Evolutionary conservation across 1,284 basidiomycete species (phyloP), one percentile per base, ranked within the genome.

Genomic region (Sanghuangporus weigelae): DNA sequence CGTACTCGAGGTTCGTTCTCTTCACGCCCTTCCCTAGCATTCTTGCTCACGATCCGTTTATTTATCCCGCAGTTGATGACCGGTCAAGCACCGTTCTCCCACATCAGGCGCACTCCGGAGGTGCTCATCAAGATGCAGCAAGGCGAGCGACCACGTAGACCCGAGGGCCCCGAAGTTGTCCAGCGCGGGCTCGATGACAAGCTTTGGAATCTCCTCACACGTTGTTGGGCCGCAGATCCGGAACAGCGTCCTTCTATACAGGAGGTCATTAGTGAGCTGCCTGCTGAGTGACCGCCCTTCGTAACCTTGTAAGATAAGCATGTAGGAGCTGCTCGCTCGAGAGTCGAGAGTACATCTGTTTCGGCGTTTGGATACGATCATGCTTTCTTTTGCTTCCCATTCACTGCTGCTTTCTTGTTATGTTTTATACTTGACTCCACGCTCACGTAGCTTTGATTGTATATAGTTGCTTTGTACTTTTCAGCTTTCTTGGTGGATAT

Each of bases 41-140:
- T 26, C 26, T 54, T 6, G 26, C 50, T 39, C 50, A 16, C 31
- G 12, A 21, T 40, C 23, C 63, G 19, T 65, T 57, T 36, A 35
- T 4, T 50, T 38, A 35, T 21, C 3, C 26, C 26, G 2, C 31
- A 84, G 83, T 67, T 84, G 1, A 70, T 83, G 71, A 83, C 82
- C 0, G 81, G 83, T 64, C 70, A 76, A 10, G 77, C 78, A 64
- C 83, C 83, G 1, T 84, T 79, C 72, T 67, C 69, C 16, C 73
- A 77, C 21, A 75, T 83, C 59, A 79, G 74, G 65, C 78, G 79
- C 63, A 78, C 81, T 11, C 77, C 79, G 1, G 77, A 82, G 57
- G 83, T 84, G 19, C 78, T 83, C 12, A 77, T 80, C 48, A 73
- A 75, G 60, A 76, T 80, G 48, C 72, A 76, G 16, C 63, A 65